Base-by-base conservation (phyloP, 192 early-diverging fungal genomes). In the Entomortierella beljakovae region DNA sequence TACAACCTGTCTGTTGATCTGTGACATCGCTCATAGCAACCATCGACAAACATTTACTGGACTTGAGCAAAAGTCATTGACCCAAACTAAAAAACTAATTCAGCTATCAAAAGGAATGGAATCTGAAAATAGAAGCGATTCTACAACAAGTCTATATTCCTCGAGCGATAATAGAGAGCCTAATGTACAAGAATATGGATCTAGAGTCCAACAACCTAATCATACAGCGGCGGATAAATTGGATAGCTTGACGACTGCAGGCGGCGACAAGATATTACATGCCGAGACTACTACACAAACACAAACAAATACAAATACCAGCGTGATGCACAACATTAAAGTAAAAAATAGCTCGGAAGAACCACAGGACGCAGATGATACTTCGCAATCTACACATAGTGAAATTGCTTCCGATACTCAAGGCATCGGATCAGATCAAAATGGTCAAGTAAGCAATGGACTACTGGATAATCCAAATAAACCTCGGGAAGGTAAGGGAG, bases 61-160 rank as follows among this genome's bases (percentile, higher is more conserved):
- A 10, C 43, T 20, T 46, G 15, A 20, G 13, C 13, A 8, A 13
- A 38, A 13, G 13, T 13, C 20, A 20, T 46, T 46, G 43, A 46
- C 7, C n/a, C n/a, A n/a, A n/a, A n/a, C n/a, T n/a, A n/a, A n/a
- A n/a, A n/a, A n/a, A n/a, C n/a, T n/a, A n/a, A n/a, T n/a, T n/a
- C n/a, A n/a, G n/a, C n/a, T n/a, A n/a, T n/a, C 20, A 37, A 46
- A 46, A n/a, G 57, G 57, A 37, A 58, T 58, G 57, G 57, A 58
- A 40, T 58, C 57, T 10, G 57, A 40, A 37, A 40, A n/a, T n/a
- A n/a, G 57, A 37, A 58, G 37, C 35, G 57, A 58, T 25, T 58
- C 57, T 10, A 37, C n/a, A 37, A 40, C 37, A 2, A 42, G 26
- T 23, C n/a, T 22, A 22, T n/a, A 28, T 3, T 61, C 46, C 13